Evolutionary conservation across 306 rosid genomes (phyloP).

Genomic region (Castanospermum australe): DNA sequence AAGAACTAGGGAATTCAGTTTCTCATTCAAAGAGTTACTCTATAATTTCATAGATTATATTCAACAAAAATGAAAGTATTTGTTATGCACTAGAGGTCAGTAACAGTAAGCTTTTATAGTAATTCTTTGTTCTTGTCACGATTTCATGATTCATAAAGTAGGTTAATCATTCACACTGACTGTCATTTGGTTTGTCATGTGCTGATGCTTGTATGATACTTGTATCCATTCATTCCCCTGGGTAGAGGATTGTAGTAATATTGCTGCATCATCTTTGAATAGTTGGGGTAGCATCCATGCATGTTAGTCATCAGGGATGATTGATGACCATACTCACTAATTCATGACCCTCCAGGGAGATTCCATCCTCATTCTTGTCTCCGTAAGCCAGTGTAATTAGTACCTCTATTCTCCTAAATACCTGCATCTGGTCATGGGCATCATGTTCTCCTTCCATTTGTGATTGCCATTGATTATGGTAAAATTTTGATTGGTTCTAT

Average conservation of each 20-base stretch:
- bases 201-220: no score
- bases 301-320: neutral
- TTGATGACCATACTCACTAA: constrained; percentile 10
- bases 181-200: no score
- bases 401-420: constrained; percentile 2
- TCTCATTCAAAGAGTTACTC: no score
- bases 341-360: neutral
- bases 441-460: constrained; percentile 8
- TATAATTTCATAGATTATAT: no score
- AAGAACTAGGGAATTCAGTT: neutral
- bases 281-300: constrained; percentile 6
- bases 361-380: constrained; percentile 26
- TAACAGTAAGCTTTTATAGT: no score
- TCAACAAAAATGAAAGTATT: no score
- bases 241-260: no score
- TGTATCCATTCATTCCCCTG: no score
- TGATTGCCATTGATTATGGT: neutral
- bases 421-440: neutral
- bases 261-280: neutral
- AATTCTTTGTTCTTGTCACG: no score
- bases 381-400: neutral
- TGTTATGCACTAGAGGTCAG: no score
- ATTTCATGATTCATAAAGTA: no score
- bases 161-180: no score
- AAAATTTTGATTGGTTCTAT: neutral